Base-by-base conservation (phyloP, 1,139 yeast species). In the Protomyces inouyei region DNA sequence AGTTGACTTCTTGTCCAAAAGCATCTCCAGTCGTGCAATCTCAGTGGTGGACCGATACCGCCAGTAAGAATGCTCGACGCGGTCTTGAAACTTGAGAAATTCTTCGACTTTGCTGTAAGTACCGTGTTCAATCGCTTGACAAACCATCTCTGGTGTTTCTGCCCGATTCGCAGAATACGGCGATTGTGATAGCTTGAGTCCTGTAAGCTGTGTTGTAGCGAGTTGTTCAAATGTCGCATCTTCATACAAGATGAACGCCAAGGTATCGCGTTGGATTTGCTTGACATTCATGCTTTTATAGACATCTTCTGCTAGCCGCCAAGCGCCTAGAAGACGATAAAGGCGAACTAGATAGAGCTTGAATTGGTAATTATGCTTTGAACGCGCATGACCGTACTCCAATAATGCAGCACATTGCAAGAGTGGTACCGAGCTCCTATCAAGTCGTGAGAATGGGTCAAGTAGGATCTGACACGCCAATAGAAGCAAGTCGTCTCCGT, bases 241-340 rank as follows among this genome's bases (percentile, higher is more conserved):
- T 0, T 84, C 79, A 6, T 79, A 72, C 14, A 88, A 72, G 67
- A 80, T 78, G 68, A 87, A 85, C 16, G 85, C 81, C 64, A 91
- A 75, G 0, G 93, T 84, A 72, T 93, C 98, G 68, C 82, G 79
- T 74, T 93, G 98, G 12, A 91, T 76, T 77, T 86, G 86, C 71
- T 87, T 88, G 68, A 91, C 82, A 55, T 84, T 83, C 61, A 93
- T 76, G 0, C 78, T 71, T 6, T 82, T 77, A 72, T 80, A 85
- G 64, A 85, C 83, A 10, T 76, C 76, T 16, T 76, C 70, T 2
- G 93, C 85, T 56, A 77, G 73, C 2, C 81, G 74, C 45, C 79
- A 79, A 10, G 85, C 78, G 55, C 91, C 90, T 10, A 90, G 72
- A 46, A 80, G 76, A 16, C 83, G 78, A 73, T 88, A 88, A 3